Conservation (phyloP, 1,139 yeast genomes). For the Kurtzmaniella quercitrusa region DNA sequence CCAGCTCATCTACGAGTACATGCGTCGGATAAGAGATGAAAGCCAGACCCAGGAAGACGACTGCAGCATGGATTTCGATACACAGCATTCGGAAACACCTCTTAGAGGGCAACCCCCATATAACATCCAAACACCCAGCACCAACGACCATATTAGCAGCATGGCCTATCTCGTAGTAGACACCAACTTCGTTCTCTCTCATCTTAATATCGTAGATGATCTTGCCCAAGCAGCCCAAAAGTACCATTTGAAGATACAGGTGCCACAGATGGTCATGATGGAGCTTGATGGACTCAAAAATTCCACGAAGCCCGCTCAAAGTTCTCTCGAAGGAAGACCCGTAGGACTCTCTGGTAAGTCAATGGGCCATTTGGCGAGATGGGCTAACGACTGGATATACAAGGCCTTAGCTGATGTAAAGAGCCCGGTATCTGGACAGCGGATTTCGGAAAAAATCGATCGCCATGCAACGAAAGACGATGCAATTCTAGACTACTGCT, state of each 20-base stretch:
- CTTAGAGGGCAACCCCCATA: neutral
- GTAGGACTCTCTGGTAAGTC: constrained; percentile 20
- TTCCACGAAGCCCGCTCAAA: constrained; percentile 18
- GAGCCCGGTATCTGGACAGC: constrained; percentile 62
- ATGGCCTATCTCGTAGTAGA: constrained; percentile 50
- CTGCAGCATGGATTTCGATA: neutral
- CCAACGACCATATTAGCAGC: neutral
- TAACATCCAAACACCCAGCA: neutral
- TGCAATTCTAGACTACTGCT: constrained; percentile 80
- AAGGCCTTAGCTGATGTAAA: constrained; percentile 49
- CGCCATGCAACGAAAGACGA: constrained; percentile 57
- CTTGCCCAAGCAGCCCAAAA: constrained; percentile 34
- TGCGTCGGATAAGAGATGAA: constrained; percentile 17
- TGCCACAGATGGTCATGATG: constrained; percentile 66
- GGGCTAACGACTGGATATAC: constrained; percentile 79
- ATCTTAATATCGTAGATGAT: constrained; percentile 51
- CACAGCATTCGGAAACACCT: neutral
- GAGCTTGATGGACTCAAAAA: constrained; percentile 80
- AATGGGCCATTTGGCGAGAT: constrained; percentile 59
- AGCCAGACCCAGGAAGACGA: constrained; percentile 2
- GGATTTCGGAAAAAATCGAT: constrained; percentile 47
- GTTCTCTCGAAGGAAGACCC: constrained; percentile 8
- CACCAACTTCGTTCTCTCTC: constrained; percentile 73
- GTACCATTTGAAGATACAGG: constrained; percentile 48
- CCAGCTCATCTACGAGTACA: constrained; percentile 39